Percentiles rank a stretch among this genome's conserved stretches.
These are phyloP conservation scores for Dendrocalamus sinicus DNA, from an alignment of 176 grass and related monocot species.

Conservation along the genomic window DNA sequence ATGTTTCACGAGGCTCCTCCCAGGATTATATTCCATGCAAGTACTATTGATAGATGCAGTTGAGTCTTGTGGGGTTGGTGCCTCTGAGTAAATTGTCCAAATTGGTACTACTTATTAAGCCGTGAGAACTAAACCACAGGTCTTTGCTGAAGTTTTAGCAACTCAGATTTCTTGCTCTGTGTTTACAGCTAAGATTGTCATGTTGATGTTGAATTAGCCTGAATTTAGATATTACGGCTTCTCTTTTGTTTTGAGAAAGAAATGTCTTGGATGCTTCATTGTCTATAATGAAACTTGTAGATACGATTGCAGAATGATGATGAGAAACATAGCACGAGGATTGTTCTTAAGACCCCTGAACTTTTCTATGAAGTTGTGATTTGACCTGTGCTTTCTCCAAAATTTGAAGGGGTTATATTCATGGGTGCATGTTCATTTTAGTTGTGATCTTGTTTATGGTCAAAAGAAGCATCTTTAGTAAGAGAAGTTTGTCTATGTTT, in stretches of 20 bases:
- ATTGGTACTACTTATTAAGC: not conserved
- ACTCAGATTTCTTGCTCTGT: not conserved
- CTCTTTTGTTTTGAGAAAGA: not conserved
- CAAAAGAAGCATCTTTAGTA: not conserved
- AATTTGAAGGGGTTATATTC: not conserved
- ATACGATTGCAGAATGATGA: constrained; percentile 1
- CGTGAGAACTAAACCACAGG: not conserved
- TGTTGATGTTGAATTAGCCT: constrained; percentile 2
- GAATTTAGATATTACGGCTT: not conserved
- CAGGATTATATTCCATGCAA: no score
- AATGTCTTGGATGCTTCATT: not conserved
- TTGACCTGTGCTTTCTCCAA: not conserved
- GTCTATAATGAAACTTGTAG: not conserved
- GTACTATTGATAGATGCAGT: not conserved
- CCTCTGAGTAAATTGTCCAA: not conserved
- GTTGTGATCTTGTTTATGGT: constrained; percentile 27
- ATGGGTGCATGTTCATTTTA: constrained; percentile 22
- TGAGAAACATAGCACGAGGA: not conserved
- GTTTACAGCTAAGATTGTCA: not conserved
- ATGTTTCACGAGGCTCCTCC: not conserved
- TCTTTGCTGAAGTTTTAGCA: not conserved
- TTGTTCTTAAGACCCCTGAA: not conserved
- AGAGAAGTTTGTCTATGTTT: constrained; percentile 5
- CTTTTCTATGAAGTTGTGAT: constrained; percentile 7
- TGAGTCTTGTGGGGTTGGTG: not conserved